Conservation (phyloP, 1,139 yeast species). For the Blastobotrys malaysiensis region DNA sequence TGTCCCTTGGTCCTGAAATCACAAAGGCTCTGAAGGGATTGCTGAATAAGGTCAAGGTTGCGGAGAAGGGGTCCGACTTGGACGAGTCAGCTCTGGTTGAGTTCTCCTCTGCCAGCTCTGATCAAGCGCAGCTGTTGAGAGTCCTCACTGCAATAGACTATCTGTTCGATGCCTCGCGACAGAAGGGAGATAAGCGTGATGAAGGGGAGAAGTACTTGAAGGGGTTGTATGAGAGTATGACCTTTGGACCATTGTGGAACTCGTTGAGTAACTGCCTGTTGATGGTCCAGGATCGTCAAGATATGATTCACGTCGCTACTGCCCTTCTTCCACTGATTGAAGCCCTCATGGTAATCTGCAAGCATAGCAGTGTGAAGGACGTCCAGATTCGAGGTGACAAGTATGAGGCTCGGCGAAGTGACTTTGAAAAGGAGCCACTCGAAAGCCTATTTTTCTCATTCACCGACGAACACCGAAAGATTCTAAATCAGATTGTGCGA, state of each 20-base stretch:
- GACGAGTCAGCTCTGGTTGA: constrained; percentile 53
- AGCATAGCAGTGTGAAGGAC: constrained; percentile 71
- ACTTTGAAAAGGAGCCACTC: constrained; percentile 69
- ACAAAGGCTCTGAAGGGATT: constrained; percentile 53
- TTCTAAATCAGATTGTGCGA: constrained; percentile 87
- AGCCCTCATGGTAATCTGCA: constrained; percentile 91
- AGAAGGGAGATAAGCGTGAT: constrained; percentile 29
- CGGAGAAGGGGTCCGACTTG: constrained; percentile 41
- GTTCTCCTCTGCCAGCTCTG: constrained; percentile 78
- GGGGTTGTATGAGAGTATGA: constrained; percentile 55
- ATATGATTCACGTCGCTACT: constrained; percentile 67
- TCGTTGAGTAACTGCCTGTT: constrained; percentile 74
- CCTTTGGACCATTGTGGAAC: constrained; percentile 80
- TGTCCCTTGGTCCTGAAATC: constrained; percentile 51
- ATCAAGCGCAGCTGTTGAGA: constrained; percentile 79
- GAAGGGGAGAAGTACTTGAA: constrained; percentile 39
- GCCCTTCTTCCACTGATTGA: constrained; percentile 83
- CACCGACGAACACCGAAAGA: constrained; percentile 85
- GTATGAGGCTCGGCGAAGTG: constrained; percentile 57
- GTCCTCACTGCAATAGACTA: constrained; percentile 87
- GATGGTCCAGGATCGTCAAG: constrained; percentile 36
- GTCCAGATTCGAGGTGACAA: constrained; percentile 35
- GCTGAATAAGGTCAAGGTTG: constrained; percentile 41
- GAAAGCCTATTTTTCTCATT: constrained; percentile 79
- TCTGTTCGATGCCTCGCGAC: constrained; percentile 48